Base-by-base conservation (phyloP, 148 eudicot species). In the Fallopia convolvulus region DNA sequence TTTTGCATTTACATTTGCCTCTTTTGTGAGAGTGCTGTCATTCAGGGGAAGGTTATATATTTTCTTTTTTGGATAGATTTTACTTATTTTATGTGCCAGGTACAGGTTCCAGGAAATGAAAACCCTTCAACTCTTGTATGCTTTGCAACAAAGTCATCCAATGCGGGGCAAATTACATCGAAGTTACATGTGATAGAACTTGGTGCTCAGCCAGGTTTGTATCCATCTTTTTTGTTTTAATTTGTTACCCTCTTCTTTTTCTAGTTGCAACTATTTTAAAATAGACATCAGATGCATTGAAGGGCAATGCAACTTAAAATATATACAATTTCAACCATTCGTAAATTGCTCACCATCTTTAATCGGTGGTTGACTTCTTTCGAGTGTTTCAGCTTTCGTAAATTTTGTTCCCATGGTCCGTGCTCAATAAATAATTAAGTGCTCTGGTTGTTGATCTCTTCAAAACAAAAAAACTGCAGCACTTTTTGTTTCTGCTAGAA, bases 101-200 rank as follows among this genome's bases (percentile, higher is more conserved):
- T 41, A 53, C 82, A 90, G 99, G 93, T 89, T 74, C 87, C 93
- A 13, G 99, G 99, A 40, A 95, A 95, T 85, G 99, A 95, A 78
- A 95, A 88, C 81, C 86, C 91, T 68, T 95, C 94, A 1, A 83
- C 93, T 70, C 94, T 95, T 66, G 92, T 95, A 40, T 90, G 91
- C 70, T 95, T 95, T 86, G 99, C 99, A 41, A 87, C 96, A 42
- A 95, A 95, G 85, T 79, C 91, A 3, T 77, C 87, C 49, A 95
- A 92, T 88, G 97, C 99, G 84, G 99, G 99, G 33, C 94, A 89
- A 74, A 78, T 88, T 79, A 86, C 87, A 76, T 95, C 99, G 41
- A 95, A 95, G 82, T 85, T 95, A 80, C 99, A 95, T 82, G 85
- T 95, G 18, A 95, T 95, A 71, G 99, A 95, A 88, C 99, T 95